phyloP scores from a whole-genome alignment of 495 filamentous ascomycete genomes.

The Annulohypoxylon nitens region DNA sequence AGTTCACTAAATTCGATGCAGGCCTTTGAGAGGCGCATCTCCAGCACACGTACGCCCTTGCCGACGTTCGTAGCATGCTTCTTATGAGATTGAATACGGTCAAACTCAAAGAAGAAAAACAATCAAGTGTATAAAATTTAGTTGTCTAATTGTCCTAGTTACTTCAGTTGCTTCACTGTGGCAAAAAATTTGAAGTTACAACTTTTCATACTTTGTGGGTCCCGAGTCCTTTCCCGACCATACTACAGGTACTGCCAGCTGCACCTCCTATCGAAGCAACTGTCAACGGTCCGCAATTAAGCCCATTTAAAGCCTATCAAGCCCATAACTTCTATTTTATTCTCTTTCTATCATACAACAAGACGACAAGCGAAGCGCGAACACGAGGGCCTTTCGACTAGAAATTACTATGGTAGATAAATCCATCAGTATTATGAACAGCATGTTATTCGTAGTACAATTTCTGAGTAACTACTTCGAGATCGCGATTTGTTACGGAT shows the following conservation, averaged over 20 bases:
- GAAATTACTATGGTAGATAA: background rate
- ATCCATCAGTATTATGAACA: background rate
- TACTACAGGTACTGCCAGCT: constrained; percentile 11
- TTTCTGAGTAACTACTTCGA: constrained; percentile 4
- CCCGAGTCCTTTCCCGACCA: background rate
- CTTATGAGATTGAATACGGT: background rate
- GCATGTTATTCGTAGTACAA: background rate
- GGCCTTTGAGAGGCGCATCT: constrained; percentile 37
- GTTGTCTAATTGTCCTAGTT: constrained; percentile 12
- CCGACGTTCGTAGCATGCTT: constrained; percentile 44
- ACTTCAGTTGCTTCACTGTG: constrained; percentile 7
- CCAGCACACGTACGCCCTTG: constrained; percentile 49
- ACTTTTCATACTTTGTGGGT: constrained; percentile 29
- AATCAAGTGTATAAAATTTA: constrained; percentile 18
- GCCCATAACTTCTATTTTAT: background rate
- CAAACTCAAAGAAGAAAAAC: background rate
- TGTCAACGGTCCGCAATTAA: constrained; percentile 6
- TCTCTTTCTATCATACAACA: background rate
- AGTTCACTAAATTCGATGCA: constrained; percentile 19
- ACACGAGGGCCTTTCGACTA: background rate
- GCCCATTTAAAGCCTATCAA: background rate
- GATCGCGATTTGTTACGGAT: constrained; percentile 5
- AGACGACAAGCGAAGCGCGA: background rate
- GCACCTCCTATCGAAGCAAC: background rate
- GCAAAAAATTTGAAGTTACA: constrained; percentile 38